phyloP scores from a whole-genome alignment of 2,329 filamentous ascomycete genomes.

The Cephalotrichum gorgonifer region DNA sequence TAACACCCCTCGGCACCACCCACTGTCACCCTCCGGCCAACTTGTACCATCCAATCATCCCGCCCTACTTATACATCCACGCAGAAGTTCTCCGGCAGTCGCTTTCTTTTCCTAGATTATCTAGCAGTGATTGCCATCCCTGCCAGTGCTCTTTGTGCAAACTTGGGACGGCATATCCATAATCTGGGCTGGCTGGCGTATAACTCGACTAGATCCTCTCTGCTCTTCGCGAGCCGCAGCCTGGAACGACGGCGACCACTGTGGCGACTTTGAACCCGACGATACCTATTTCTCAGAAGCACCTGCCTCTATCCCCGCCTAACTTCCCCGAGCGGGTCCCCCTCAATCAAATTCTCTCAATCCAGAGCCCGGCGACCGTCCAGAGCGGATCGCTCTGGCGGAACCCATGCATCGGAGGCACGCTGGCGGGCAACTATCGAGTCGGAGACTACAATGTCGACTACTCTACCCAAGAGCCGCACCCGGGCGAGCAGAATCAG shows the following conservation, averaged over 20 bases:
- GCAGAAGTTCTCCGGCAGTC: background rate
- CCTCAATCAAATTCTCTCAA: slow-evolving; percentile 45
- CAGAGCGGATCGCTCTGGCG: slow-evolving; percentile 69
- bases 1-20: slow-evolving; percentile 2
- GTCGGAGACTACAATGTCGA: slow-evolving; percentile 65
- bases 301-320: slow-evolving; percentile 13
- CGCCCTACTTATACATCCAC: slow-evolving; percentile 1
- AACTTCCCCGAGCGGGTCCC: slow-evolving; percentile 44
- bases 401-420: slow-evolving; percentile 62
- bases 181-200: background rate
- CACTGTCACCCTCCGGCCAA: slow-evolving; percentile 1
- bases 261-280: slow-evolving; percentile 4
- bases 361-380: slow-evolving; percentile 57
- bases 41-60: slow-evolving; percentile 4
- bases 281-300: slow-evolving; percentile 4
- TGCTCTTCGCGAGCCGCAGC: background rate
- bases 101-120: background rate
- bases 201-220: background rate
- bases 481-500: slow-evolving; percentile 55
- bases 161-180: background rate
- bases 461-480: slow-evolving; percentile 58
- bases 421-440: slow-evolving; percentile 66
- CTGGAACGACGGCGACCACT: slow-evolving; percentile 3
- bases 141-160: background rate
- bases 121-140: background rate